phyloP scores from a whole-genome alignment of 192 early-diverging fungal genomes.

The Chytriomyces sp. region DNA sequence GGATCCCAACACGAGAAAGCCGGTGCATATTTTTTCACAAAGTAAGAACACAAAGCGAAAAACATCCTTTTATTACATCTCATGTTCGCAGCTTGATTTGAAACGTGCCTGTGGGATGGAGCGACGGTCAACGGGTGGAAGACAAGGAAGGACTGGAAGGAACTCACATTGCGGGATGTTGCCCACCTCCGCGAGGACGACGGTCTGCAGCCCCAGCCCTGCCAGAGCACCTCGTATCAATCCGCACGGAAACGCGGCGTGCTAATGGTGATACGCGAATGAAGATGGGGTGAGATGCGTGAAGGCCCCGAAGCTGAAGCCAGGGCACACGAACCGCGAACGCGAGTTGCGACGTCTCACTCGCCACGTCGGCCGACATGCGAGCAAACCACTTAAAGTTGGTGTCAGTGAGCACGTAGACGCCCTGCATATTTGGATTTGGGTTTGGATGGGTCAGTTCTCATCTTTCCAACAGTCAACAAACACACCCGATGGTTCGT shows the following conservation, averaged over 20 bases:
- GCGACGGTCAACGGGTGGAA: background rate
- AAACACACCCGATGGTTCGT: conserved; percentile 88
- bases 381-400: conserved; percentile 93
- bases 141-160: background rate
- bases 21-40: too few species aligned
- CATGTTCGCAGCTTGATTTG: conserved; percentile 29
- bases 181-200: conserved; percentile 85
- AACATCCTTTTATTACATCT: background rate
- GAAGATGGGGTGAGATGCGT: too few species aligned
- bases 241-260: conserved; percentile 96
- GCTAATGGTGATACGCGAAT: conserved; percentile 46
- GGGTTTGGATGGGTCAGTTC: too few species aligned
- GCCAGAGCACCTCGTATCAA: conserved; percentile 91
- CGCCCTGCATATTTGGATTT: too few species aligned
- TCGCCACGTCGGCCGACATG: conserved; percentile 82
- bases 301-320: too few species aligned
- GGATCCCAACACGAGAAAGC: too few species aligned
- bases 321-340: conserved; percentile 65
- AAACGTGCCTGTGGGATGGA: conserved; percentile 30
- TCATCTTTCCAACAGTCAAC: background rate
- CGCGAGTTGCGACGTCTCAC: conserved; percentile 76
- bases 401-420: conserved; percentile 98
- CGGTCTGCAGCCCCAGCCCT: conserved; percentile 81
- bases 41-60: background rate
- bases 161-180: conserved; percentile 50